Percentiles rank a stretch among this genome's conserved stretches.
These are phyloP conservation scores for Liriodendron chinense DNA, from an alignment of 164 flowering plant species.

Conservation along the genomic window DNA sequence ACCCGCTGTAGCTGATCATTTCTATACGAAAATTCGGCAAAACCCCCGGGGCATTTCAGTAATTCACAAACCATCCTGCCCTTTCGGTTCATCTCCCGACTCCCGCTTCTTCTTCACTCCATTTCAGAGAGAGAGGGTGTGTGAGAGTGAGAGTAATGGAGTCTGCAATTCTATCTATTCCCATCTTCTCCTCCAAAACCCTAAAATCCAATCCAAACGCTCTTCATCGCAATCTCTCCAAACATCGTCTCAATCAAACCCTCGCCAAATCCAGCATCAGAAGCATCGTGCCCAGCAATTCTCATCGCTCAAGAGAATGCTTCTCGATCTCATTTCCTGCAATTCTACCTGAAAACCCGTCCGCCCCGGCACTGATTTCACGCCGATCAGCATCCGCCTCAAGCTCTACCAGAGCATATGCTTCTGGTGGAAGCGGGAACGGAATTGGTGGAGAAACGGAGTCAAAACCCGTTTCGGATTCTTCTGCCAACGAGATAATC, in stretches of 20 bases:
- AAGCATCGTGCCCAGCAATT: slow-evolving; percentile 13
- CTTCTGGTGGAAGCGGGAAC: slow-evolving; percentile 48
- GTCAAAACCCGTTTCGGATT: slow-evolving; percentile 37
- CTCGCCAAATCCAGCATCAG: slow-evolving; percentile 17
- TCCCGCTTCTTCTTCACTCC: too few relatives aligned
- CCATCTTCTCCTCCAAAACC: slow-evolving; percentile 40
- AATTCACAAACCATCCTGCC: too few relatives aligned
- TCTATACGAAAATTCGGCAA: too few relatives aligned
- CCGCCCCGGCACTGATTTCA: slow-evolving; percentile 8
- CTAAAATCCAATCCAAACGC: slow-evolving; percentile 15
- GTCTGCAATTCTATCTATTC: slow-evolving; percentile 27
- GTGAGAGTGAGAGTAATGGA: slow-evolving; percentile 27
- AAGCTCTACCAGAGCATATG: slow-evolving; percentile 14
- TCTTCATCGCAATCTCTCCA: slow-evolving; percentile 22
- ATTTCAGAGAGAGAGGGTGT: not conserved
- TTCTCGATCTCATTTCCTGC: slow-evolving; percentile 8
- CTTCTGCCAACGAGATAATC: slow-evolving; percentile 64
- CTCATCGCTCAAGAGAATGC: slow-evolving; percentile 7
- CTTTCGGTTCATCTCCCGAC: too few relatives aligned
- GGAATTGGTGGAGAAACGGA: slow-evolving; percentile 35
- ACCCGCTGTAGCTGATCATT: too few relatives aligned
- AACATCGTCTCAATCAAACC: slow-evolving; percentile 4
- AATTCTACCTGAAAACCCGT: slow-evolving; percentile 14
- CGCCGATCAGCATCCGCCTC: slow-evolving; percentile 29
- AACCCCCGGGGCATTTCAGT: too few relatives aligned